phyloP scores from a whole-genome alignment of 805 yeast species.

The Saturnispora hagleri region DNA sequence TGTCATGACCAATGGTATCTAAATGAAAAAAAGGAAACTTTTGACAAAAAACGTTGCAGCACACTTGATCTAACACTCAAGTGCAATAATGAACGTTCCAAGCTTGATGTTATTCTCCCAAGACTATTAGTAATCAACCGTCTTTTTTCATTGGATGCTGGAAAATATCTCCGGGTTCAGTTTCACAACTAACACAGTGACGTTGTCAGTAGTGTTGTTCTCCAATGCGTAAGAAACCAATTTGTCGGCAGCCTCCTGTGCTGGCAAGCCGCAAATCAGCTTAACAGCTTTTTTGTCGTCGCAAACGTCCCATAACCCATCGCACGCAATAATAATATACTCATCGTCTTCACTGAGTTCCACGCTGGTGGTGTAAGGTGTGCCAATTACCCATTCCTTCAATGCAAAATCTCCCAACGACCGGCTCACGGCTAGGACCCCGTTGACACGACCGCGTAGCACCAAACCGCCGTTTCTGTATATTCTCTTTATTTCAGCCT shows the following conservation, averaged over 20 bases:
- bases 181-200: constrained; percentile 83
- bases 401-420: constrained; percentile 91
- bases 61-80: no score
- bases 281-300: constrained; percentile 79
- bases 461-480: constrained; percentile 76
- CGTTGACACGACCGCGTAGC: constrained; percentile 87
- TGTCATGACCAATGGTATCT: no score
- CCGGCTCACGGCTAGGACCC: constrained; percentile 89
- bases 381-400: constrained; percentile 80
- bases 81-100: no score
- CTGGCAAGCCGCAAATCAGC: constrained; percentile 41
- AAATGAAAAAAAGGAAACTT: no score
- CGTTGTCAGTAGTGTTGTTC: constrained; percentile 77
- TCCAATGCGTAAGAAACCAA: constrained; percentile 69
- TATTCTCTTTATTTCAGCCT: constrained; percentile 66
- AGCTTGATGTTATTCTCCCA: no score
- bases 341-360: constrained; percentile 60
- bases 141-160: neutral
- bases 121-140: no score
- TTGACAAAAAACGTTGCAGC: no score
- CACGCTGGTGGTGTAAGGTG: constrained; percentile 87
- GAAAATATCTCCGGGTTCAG: constrained; percentile 30
- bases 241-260: constrained; percentile 56
- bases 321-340: constrained; percentile 86
- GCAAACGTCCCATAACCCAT: constrained; percentile 94